Percentiles rank a stretch among this genome's conserved stretches.
These are phyloP conservation scores for Nematocida displodere DNA, from an alignment of 371 early-diverging fungal genomes.

Conservation along the genomic window DNA sequence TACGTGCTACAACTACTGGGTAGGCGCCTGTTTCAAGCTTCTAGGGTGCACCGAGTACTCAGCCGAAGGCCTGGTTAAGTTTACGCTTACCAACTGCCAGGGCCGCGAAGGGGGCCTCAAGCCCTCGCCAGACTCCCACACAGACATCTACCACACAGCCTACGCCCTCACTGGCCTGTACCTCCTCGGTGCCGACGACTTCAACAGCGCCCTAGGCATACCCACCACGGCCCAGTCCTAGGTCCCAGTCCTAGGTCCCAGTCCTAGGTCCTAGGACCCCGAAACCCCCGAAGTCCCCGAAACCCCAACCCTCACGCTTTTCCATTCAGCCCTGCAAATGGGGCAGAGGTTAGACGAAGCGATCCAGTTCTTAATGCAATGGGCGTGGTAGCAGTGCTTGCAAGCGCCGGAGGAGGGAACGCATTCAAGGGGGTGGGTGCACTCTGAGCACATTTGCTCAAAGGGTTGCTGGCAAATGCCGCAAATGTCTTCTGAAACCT, in stretches of 20 bases:
- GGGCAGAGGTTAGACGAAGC: slow-evolving; percentile 62
- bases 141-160: slow-evolving; percentile 86
- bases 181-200: slow-evolving; percentile 18
- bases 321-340: slow-evolving; percentile 63
- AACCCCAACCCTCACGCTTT: too few relatives aligned
- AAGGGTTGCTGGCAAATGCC: slow-evolving; percentile 66
- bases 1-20: slow-evolving; percentile 92
- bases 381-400: slow-evolving; percentile 64
- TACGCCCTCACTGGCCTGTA: slow-evolving; percentile 66
- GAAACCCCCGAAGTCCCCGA: background rate
- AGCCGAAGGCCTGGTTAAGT: slow-evolving; percentile 68
- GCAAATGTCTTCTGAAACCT: slow-evolving; percentile 61
- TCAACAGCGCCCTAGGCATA: slow-evolving; percentile 27
- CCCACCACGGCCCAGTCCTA: background rate
- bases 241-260: background rate
- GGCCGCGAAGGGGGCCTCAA: slow-evolving; percentile 72
- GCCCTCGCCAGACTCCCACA: slow-evolving; percentile 79
- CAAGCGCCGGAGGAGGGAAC: slow-evolving; percentile 62
- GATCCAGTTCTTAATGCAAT: slow-evolving; percentile 63
- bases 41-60: background rate
- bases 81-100: slow-evolving; percentile 78
- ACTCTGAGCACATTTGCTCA: slow-evolving; percentile 63
- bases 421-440: slow-evolving; percentile 65
- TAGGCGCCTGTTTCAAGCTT: slow-evolving; percentile 71
- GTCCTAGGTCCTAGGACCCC: background rate